Evolutionary conservation across 306 rosid genomes (phyloP).

Genomic region (Amphicarpaea edgeworthii): DNA sequence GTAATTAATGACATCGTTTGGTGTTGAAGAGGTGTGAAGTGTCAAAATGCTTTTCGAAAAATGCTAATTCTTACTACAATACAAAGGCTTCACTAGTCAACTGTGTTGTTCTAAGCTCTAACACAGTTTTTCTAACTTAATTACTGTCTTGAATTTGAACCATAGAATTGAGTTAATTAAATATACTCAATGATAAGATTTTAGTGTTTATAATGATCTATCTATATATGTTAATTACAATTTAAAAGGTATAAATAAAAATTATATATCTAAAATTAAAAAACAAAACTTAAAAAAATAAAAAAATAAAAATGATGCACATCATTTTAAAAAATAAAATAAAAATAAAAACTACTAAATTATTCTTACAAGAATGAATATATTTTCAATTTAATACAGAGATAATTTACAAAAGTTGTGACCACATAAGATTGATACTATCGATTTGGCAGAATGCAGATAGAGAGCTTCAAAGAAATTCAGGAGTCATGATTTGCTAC

Average conservation of each 20-base stretch:
- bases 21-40: neutral
- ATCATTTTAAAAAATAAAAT: neutral
- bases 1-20: neutral
- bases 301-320: no score
- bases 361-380: neutral
- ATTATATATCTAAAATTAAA: neutral
- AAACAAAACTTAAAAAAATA: neutral
- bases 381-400: neutral
- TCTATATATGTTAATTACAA: neutral
- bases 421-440: neutral
- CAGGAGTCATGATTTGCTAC: neutral
- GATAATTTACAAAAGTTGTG: neutral
- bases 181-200: no score
- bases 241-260: neutral
- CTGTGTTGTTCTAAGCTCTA: no score
- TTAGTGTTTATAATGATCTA: no score
- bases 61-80: no score
- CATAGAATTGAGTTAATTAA: no score
- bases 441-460: neutral
- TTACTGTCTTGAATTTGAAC: no score
- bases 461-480: conserved; percentile 17
- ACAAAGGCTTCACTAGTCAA: no score
- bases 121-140: no score
- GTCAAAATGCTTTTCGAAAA: no score
- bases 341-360: neutral